phyloP scores from a whole-genome alignment of 257 asterid species.

The Marsdenia floribunda region DNA sequence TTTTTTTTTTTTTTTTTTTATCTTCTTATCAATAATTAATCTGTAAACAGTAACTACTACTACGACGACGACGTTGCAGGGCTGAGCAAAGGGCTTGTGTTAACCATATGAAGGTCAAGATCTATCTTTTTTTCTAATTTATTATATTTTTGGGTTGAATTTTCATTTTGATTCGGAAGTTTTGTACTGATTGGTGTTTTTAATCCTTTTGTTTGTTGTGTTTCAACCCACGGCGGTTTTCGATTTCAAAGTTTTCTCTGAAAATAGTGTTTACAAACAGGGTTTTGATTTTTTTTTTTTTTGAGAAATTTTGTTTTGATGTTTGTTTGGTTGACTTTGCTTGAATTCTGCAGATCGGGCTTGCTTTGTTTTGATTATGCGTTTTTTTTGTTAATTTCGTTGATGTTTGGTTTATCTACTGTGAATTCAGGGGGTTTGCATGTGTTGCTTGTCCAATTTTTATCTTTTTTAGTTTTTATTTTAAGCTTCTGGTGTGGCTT shows the following conservation, averaged over 20 bases:
- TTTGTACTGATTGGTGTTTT: not conserved
- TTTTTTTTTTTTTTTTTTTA: no score
- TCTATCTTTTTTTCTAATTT: not conserved
- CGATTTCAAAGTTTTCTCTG: not conserved
- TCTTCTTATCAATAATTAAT: not conserved
- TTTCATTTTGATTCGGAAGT: not conserved
- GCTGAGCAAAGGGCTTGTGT: slow-evolving; percentile 4
- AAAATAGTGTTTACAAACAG: not conserved
- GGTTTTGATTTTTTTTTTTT: not conserved
- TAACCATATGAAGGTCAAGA: slow-evolving; percentile 10
- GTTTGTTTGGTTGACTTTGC: not conserved
- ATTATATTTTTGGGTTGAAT: not conserved
- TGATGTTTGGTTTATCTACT: not conserved
- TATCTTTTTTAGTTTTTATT: not conserved
- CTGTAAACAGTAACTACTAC: not conserved
- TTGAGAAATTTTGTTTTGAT: not conserved
- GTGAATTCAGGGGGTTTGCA: not conserved
- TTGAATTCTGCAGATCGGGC: slow-evolving; percentile 17
- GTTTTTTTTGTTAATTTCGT: not conserved
- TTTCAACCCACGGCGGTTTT: not conserved
- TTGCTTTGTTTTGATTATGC: not conserved
- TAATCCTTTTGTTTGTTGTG: not conserved
- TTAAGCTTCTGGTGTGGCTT: not conserved
- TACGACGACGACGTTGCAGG: slow-evolving; percentile 23
- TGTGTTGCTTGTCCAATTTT: not conserved